Evolutionary conservation across 2,329 filamentous ascomycete species (phyloP), one percentile per base, ranked within the genome.

Genomic region (Trichoderma semiorbis): DNA sequence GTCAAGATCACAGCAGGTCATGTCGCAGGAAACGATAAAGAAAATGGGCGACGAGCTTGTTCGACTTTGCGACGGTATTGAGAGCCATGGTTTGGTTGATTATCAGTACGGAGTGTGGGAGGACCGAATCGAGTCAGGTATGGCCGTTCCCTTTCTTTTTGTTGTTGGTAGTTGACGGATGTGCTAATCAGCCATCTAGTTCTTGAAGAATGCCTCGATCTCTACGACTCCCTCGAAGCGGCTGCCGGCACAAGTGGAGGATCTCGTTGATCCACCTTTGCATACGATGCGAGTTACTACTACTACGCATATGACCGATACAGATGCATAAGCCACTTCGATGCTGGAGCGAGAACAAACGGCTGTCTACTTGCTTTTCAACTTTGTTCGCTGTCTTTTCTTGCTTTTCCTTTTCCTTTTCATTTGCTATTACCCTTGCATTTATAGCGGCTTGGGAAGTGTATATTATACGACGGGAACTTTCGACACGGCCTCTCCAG

Each of bases 91-190:
- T n/a, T 84, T 99, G 62, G 94, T 99, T 12, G 96, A 99, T 83
- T 99, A 98, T 80, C 92, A 98, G 78, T 97, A 97, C 84, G 96
- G 96, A 10, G 93, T 98, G 30, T 97, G 94, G 89, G 96, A 98
- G 82, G 95, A 98, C 79, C 90, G 93, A 78, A 98, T 98, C 76
- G 89, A 96, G 76, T 88, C 89, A 72, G 87, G 95, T 97, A 85
- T 82, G 3, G 16, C 12, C 34, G 12, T 58, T 64, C 43, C 21
- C 21, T 43, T 3, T 32, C n/a, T 58, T 36, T 34, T 11, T 34
- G 11, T 26, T 12, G 4, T 5, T 30, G 0, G 55, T 28, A 55
- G 34, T 16, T 36, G 16, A 50, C 47, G 24, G 61, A 4, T 32
- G n/a, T 32, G 14, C 39, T 70, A 50, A 62, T 58, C 36, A 14